Evolutionary conservation across 345 rosid genomes (phyloP).

Genomic region (Capsella bursapastoris): DNA sequence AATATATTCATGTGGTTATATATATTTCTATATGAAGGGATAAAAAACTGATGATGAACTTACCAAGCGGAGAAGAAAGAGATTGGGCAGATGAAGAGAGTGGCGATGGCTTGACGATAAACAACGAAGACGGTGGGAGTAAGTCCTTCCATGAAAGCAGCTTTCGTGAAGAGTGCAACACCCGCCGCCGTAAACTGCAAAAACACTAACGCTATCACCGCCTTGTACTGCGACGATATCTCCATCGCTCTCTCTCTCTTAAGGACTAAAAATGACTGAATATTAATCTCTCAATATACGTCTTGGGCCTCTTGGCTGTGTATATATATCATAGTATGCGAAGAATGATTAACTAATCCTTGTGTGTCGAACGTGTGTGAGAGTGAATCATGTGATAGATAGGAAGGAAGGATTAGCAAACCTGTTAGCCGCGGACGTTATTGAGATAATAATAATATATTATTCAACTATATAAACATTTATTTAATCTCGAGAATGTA

Average conservation of each 20-base stretch:
- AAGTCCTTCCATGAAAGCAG: slow-evolving; percentile 48
- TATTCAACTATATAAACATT: too few relatives aligned
- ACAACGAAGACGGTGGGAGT: slow-evolving; percentile 51
- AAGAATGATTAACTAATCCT: too few relatives aligned
- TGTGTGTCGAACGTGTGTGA: too few relatives aligned
- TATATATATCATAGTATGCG: too few relatives aligned
- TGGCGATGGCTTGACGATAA: slow-evolving; percentile 54
- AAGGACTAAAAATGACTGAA: too few relatives aligned
- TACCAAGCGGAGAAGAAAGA: slow-evolving; percentile 47
- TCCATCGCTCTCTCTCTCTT: not conserved
- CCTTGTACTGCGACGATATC: slow-evolving; percentile 42
- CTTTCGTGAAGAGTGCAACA: slow-evolving; percentile 46
- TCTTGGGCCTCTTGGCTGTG: too few relatives aligned
- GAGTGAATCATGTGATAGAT: too few relatives aligned
- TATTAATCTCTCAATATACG: too few relatives aligned
- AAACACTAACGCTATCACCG: slow-evolving; percentile 46
- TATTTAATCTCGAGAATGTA: too few relatives aligned
- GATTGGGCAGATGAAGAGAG: slow-evolving; percentile 47
- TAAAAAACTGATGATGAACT: not conserved
- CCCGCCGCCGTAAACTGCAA: slow-evolving; percentile 44
- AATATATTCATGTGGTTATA: not conserved
- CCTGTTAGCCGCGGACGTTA: too few relatives aligned
- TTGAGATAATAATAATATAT: too few relatives aligned
- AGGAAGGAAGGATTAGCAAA: too few relatives aligned
- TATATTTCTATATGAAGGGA: not conserved